Percentiles rank a stretch among this genome's conserved stretches.
These are phyloP conservation scores for Daldinia loculata DNA, from an alignment of 495 filamentous ascomycete genomes.

Conservation along the genomic window DNA sequence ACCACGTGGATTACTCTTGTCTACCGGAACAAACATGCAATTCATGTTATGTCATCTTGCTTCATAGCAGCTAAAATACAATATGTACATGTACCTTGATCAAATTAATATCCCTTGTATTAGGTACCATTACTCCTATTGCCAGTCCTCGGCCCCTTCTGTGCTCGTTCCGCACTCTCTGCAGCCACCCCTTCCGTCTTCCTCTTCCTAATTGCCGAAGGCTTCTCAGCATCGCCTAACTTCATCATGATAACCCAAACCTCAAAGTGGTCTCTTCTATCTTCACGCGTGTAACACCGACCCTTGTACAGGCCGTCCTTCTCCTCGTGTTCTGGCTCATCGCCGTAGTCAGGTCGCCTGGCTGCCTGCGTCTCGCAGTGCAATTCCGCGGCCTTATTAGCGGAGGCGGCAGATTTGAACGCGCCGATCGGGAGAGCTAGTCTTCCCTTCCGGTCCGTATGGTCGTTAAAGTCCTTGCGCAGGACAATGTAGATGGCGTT, in stretches of 20 bases:
- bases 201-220: background rate
- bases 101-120: too few species aligned
- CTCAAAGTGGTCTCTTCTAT: background rate
- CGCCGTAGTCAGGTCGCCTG: background rate
- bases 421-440: background rate
- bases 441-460: background rate
- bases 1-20: background rate
- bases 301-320: background rate
- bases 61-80: background rate
- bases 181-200: background rate
- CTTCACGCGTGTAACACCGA: background rate
- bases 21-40: background rate
- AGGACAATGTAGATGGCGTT: background rate
- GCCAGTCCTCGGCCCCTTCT: background rate
- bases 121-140: too few species aligned
- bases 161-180: background rate
- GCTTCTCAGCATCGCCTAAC: background rate
- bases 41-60: background rate
- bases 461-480: background rate
- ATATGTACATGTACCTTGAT: too few species aligned
- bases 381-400: background rate
- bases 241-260: background rate
- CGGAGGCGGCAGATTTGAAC: background rate
- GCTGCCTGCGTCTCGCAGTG: background rate
- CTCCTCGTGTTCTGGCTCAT: background rate